A percentile compares a stretch with the other conserved stretches of the same genome.
Conservation (phyloP, 768 basidiomycete genomes). For the Boletellus ananiceps region DNA sequence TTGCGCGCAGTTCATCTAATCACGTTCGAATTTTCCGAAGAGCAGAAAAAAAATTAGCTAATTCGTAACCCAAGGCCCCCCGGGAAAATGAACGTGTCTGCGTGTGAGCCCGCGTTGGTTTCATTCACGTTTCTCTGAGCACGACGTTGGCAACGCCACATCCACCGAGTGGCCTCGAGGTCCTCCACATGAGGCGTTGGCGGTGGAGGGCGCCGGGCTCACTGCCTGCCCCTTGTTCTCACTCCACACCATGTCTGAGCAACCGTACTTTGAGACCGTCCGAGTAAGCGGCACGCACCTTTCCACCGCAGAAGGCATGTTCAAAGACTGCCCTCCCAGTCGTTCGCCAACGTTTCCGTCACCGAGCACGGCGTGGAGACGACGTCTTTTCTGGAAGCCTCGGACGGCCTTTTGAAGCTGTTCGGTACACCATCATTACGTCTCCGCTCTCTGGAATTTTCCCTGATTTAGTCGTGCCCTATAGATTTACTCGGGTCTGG, state of each 20-base stretch:
- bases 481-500: constrained; percentile 64
- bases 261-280: constrained; percentile 65
- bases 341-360: constrained; percentile 79
- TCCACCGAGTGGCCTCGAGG: constrained; percentile 19
- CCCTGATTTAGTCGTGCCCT: constrained; percentile 10
- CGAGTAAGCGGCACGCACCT: constrained; percentile 41
- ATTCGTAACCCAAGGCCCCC: constrained; percentile 12
- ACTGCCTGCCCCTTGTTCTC: not conserved
- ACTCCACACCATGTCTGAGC: constrained; percentile 22
- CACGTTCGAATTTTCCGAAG: not conserved
- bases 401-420: constrained; percentile 76
- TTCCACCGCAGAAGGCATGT: not conserved
- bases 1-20: constrained; percentile 15
- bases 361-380: constrained; percentile 79
- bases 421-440: constrained; percentile 50
- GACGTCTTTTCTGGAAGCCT: constrained; percentile 74
- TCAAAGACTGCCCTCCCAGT: constrained; percentile 41
- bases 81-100: too few species aligned
- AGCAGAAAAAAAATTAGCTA: constrained; percentile 26
- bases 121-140: constrained; percentile 16
- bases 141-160: constrained; percentile 15
- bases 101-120: constrained; percentile 1
- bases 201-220: constrained; percentile 9
- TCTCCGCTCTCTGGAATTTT: constrained; percentile 6
- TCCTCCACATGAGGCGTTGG: constrained; percentile 17